A percentile compares a stretch with the other conserved stretches of the same genome.
These are phyloP conservation scores for Trametes villosa DNA, from an alignment of 768 basidiomycete species.

Conservation along the genomic window DNA sequence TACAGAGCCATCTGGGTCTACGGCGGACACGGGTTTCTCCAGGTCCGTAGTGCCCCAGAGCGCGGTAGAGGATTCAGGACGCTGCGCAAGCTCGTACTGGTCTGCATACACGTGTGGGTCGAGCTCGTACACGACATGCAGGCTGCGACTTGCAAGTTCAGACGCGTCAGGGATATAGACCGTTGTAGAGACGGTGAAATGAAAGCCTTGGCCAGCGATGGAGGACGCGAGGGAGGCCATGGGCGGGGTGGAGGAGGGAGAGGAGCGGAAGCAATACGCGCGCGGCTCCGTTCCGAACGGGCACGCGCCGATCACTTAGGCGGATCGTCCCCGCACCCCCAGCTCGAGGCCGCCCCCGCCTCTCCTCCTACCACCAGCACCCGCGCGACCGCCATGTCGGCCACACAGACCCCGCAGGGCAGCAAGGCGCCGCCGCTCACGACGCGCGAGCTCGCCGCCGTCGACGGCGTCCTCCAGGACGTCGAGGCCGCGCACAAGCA, in stretches of 20 bases:
- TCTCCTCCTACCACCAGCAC: background rate
- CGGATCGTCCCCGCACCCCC: background rate
- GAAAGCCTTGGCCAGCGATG: slow-evolving; percentile 30
- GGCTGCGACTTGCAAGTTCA: slow-evolving; percentile 22
- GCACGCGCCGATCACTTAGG: background rate
- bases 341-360: background rate
- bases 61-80: slow-evolving; percentile 35
- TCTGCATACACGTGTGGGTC: slow-evolving; percentile 49
- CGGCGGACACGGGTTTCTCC: slow-evolving; percentile 47
- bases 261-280: slow-evolving; percentile 15
- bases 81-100: slow-evolving; percentile 46
- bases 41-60: slow-evolving; percentile 45
- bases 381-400: slow-evolving; percentile 20
- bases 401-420: slow-evolving; percentile 22
- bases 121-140: slow-evolving; percentile 42
- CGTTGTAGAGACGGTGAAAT: slow-evolving; percentile 27
- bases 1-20: slow-evolving; percentile 31
- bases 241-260: background rate
- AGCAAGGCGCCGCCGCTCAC: slow-evolving; percentile 26
- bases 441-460: slow-evolving; percentile 53
- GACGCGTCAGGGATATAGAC: background rate
- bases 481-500: slow-evolving; percentile 50
- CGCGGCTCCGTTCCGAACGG: slow-evolving; percentile 4
- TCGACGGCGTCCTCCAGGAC: slow-evolving; percentile 55
- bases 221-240: slow-evolving; percentile 25